These are phyloP conservation scores for Breviolum minutum DNA, from an alignment of 73 alveolate genomes.

Conservation along the genomic window DNA sequence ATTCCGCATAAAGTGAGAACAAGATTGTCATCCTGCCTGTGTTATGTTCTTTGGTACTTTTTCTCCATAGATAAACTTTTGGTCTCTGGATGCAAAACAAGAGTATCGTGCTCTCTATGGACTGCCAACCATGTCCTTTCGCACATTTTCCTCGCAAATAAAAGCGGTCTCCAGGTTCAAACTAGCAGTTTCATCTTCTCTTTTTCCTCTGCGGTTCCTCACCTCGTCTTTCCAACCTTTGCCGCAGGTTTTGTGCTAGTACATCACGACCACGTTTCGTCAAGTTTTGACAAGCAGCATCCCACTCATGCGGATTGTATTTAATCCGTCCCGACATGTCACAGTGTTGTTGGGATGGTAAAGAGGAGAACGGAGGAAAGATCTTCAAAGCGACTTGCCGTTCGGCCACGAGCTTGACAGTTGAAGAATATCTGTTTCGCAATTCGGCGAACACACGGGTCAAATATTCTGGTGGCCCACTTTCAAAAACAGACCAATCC, in stretches of 20 bases:
- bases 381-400: background rate
- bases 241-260: background rate
- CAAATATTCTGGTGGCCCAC: conserved; percentile 8
- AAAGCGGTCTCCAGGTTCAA: no score
- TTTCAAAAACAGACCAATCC: background rate
- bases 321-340: background rate
- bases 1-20: no score
- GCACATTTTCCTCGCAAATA: no score
- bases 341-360: background rate
- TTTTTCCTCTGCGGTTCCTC: background rate
- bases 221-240: conserved; percentile 20
- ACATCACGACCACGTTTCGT: background rate
- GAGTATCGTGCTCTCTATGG: no score
- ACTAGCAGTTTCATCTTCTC: no score
- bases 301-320: conserved; percentile 1
- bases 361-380: background rate
- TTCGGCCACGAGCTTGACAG: background rate
- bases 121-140: no score
- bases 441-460: background rate
- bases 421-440: background rate
- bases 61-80: no score
- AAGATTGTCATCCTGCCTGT: no score
- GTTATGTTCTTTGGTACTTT: no score
- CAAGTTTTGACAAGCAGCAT: background rate
- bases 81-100: no score